A percentile compares a stretch with the other conserved stretches of the same genome.
These are phyloP conservation scores for Fraxinus ornus DNA, from an alignment of 305 asterid genomes.

Conservation along the genomic window DNA sequence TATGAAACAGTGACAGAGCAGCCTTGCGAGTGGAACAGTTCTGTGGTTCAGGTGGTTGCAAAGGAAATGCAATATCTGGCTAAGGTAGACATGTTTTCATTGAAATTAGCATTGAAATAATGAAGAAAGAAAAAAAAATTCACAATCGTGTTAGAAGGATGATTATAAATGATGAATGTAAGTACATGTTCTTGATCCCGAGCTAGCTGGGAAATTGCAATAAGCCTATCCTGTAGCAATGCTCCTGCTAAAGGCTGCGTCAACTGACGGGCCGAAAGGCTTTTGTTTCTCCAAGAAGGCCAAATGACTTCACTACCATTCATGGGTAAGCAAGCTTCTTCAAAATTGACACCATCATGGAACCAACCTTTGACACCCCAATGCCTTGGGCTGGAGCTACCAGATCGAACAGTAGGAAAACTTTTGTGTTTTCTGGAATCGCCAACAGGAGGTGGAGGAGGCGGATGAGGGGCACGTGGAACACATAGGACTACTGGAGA, in stretches of 20 bases:
- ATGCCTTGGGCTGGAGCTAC: slow-evolving; percentile 99
- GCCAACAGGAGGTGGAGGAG: slow-evolving; percentile 93
- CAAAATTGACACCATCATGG: slow-evolving; percentile 83
- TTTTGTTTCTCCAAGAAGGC: slow-evolving; percentile 97
- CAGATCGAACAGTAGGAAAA: slow-evolving; percentile 93
- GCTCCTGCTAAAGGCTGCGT: slow-evolving; percentile 91
- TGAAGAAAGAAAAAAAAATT: background rate
- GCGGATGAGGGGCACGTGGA: slow-evolving; percentile 95
- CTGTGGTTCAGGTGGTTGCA: slow-evolving; percentile 78
- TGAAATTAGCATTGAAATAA: slow-evolving; percentile 23
- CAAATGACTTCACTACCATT: slow-evolving; percentile 93
- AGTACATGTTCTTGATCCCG: slow-evolving; percentile 96
- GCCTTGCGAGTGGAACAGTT: slow-evolving; percentile 55
- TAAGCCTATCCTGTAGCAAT: slow-evolving; percentile 90
- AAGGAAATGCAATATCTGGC: slow-evolving; percentile 96
- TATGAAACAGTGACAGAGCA: slow-evolving; percentile 62
- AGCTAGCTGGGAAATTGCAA: slow-evolving; percentile 91
- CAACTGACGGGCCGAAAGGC: slow-evolving; percentile 75
- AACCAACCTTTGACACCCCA: slow-evolving; percentile 99
- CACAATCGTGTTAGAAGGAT: slow-evolving; percentile 20
- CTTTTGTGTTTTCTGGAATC: slow-evolving; percentile 92
- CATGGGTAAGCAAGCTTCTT: slow-evolving; percentile 77
- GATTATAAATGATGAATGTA: slow-evolving; percentile 13
- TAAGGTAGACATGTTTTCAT: slow-evolving; percentile 35
- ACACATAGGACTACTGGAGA: slow-evolving; percentile 99